phyloP scores from a whole-genome alignment of 169 alveolate species.

The Plasmodium knowlesi region DNA sequence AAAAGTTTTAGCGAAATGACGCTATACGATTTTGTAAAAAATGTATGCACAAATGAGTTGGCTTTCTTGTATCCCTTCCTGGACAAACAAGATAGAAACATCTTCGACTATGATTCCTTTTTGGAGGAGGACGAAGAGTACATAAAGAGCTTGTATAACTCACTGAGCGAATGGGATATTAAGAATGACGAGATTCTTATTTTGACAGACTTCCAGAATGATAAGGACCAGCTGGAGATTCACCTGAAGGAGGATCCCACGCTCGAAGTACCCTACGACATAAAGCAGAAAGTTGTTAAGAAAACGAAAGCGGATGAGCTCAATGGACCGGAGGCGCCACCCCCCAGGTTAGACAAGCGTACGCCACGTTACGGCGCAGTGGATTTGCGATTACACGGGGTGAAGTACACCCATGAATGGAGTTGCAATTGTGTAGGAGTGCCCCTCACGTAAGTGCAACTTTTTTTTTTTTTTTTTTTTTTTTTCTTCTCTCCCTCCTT shows the following conservation, averaged over 20 bases:
- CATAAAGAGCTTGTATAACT: conserved; percentile 23
- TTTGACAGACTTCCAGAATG: conserved; percentile 66
- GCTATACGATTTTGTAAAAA: conserved; percentile 73
- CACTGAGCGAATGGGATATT: conserved; percentile 44
- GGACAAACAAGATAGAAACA: conserved; percentile 67
- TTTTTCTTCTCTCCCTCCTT: neutral
- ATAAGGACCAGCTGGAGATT: conserved; percentile 54
- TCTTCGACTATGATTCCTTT: conserved; percentile 67
- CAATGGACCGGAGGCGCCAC: neutral
- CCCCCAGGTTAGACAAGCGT: neutral
- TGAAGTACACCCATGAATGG: neutral
- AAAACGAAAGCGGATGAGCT: conserved; percentile 2
- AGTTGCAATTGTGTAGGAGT: neutral
- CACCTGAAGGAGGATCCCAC: conserved; percentile 62
- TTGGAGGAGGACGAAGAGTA: conserved; percentile 52
- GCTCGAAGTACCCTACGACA: conserved; percentile 1
- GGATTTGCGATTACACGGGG: neutral
- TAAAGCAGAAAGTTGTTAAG: conserved; percentile 34
- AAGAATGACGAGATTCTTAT: conserved; percentile 51
- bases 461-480: conserved; percentile 4
- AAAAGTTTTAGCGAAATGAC: conserved; percentile 69
- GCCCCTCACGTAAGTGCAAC: neutral
- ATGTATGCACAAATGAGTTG: conserved; percentile 60
- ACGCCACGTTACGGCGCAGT: neutral
- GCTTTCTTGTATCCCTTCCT: conserved; percentile 50